Conservation (phyloP, 345 rosid species). For the Boechera retrofracta region DNA sequence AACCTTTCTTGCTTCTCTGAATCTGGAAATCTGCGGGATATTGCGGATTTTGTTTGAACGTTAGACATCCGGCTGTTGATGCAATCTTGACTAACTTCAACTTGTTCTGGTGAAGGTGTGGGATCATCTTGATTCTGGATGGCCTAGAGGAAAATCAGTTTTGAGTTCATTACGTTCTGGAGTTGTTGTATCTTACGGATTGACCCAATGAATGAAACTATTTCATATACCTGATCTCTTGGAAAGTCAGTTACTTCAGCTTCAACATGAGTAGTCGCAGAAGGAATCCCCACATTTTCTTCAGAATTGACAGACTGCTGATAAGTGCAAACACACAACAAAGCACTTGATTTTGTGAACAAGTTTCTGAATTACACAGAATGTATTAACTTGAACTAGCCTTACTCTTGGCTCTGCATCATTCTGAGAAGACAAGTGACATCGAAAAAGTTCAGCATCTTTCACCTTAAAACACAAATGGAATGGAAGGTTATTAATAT, state of each 20-base stretch:
- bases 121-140: conserved; percentile 26
- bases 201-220: background rate
- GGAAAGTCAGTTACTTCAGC: background rate
- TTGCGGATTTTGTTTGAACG: conserved; percentile 29
- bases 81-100: conserved; percentile 29
- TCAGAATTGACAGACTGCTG: conserved; percentile 24
- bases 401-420: conserved; percentile 27
- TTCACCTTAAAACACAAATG: conserved; percentile 26
- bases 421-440: conserved; percentile 27
- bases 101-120: conserved; percentile 32
- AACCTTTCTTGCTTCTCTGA: conserved; percentile 43
- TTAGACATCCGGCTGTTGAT: conserved; percentile 31
- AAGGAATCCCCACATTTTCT: conserved; percentile 11
- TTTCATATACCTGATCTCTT: conserved; percentile 29
- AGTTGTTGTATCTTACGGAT: background rate
- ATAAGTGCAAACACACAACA: conserved; percentile 16
- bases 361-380: background rate
- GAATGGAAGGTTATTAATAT: conserved; percentile 7
- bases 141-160: conserved; percentile 15
- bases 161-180: background rate
- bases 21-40: conserved; percentile 32
- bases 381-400: conserved; percentile 6
- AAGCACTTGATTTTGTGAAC: conserved; percentile 10
- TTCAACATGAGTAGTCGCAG: conserved; percentile 13
- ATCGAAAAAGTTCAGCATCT: conserved; percentile 20